Evolutionary conservation across 495 filamentous ascomycete genomes (phyloP).

Genomic region (Penicillium soppii): DNA sequence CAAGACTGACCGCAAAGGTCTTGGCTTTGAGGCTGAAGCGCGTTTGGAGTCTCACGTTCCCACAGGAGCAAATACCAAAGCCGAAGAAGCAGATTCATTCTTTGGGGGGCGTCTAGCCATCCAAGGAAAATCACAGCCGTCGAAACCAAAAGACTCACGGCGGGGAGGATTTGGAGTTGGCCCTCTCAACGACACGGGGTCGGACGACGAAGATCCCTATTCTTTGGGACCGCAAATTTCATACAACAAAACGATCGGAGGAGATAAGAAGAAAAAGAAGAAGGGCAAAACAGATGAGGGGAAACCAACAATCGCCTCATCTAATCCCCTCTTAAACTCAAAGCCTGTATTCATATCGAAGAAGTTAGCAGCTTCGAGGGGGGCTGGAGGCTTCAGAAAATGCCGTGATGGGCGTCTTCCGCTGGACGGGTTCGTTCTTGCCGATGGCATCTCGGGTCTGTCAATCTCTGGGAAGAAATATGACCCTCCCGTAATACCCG

Average conservation of each 20-base stretch:
- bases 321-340: slow-evolving; percentile 64
- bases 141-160: slow-evolving; percentile 49
- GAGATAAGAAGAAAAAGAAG: slow-evolving; percentile 82
- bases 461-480: slow-evolving; percentile 63
- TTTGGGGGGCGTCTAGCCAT: slow-evolving; percentile 37
- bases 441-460: slow-evolving; percentile 54
- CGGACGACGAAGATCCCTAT: slow-evolving; percentile 97
- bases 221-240: slow-evolving; percentile 86
- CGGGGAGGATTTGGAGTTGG: slow-evolving; percentile 82
- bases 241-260: slow-evolving; percentile 83
- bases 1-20: slow-evolving; percentile 78
- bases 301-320: slow-evolving; percentile 36
- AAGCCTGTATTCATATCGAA: slow-evolving; percentile 81
- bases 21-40: slow-evolving; percentile 74
- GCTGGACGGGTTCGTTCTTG: slow-evolving; percentile 80
- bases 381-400: slow-evolving; percentile 62
- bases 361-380: slow-evolving; percentile 58
- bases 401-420: slow-evolving; percentile 89
- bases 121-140: slow-evolving; percentile 29
- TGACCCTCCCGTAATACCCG: slow-evolving; percentile 71
- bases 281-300: slow-evolving; percentile 41
- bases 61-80: slow-evolving; percentile 42
- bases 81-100: slow-evolving; percentile 49
- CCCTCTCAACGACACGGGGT: slow-evolving; percentile 89
- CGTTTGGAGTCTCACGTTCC: slow-evolving; percentile 43